Percentiles rank a stretch among this genome's conserved stretches.
Conservation (phyloP, 1,284 basidiomycete genomes). For the Fereydounia khargensis region DNA sequence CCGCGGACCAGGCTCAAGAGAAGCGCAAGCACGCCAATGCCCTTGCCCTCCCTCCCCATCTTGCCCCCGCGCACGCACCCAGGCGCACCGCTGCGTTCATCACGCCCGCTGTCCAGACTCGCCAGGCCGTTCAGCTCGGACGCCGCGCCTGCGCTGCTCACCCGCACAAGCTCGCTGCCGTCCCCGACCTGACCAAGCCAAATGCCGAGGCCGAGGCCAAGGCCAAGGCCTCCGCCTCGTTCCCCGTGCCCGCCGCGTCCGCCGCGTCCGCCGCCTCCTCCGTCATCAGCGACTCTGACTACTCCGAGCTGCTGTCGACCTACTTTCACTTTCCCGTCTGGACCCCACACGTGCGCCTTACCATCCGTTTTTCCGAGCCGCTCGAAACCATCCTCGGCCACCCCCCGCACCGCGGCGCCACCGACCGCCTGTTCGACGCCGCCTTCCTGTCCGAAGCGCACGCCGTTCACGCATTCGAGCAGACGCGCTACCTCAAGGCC, state of each 20-base stretch:
- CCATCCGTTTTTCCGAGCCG: constrained; percentile 16
- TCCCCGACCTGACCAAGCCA: neutral
- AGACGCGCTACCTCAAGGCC: constrained; percentile 12
- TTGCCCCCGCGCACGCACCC: neutral
- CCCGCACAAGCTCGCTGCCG: neutral
- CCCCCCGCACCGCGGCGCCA: neutral
- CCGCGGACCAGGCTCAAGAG: constrained; percentile 14
- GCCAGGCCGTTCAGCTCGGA: constrained; percentile 1
- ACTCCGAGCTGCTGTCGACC: neutral
- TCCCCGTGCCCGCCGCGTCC: neutral
- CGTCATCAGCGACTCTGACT: neutral
- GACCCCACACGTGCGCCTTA: neutral
- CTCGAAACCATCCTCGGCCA: constrained; percentile 11
- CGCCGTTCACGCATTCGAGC: constrained; percentile 10
- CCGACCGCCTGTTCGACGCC: constrained; percentile 12
- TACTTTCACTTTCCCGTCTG: constrained; percentile 12
- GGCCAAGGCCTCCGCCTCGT: neutral
- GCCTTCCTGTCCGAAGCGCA: constrained; percentile 13
- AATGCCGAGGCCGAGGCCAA: neutral
- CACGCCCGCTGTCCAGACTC: neutral
- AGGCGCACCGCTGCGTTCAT: constrained; percentile 9
- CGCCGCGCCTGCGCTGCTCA: neutral
- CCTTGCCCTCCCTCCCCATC: neutral
- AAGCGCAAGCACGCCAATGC: constrained; percentile 10
- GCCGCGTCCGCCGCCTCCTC: neutral